Conservation (phyloP, 1,284 basidiomycete species). For the Takashimella tepidaria region DNA sequence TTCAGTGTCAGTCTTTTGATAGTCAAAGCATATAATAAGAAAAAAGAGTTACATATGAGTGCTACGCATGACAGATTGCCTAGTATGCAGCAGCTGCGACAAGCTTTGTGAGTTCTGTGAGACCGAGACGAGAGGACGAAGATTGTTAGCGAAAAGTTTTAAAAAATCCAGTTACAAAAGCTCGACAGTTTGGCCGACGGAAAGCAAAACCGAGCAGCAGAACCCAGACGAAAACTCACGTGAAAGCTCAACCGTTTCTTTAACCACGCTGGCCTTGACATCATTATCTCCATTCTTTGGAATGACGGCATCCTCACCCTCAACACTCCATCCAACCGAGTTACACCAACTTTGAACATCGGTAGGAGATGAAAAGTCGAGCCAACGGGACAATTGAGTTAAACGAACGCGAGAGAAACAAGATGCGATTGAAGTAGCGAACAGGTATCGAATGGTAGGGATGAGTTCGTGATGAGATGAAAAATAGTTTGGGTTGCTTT, state of each 20-base stretch:
- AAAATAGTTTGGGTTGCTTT: constrained; percentile 33
- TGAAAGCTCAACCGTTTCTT: constrained; percentile 80
- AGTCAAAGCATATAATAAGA: not conserved
- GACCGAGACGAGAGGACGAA: no score
- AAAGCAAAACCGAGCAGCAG: not conserved
- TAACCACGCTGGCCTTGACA: constrained; percentile 87
- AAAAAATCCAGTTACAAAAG: no score
- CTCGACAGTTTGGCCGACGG: no score
- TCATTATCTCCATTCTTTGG: constrained; percentile 91
- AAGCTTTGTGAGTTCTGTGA: constrained; percentile 77
- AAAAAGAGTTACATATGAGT: not conserved
- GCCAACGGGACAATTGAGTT: constrained; percentile 38
- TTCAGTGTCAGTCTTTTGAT: no score
- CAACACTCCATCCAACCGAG: constrained; percentile 67
- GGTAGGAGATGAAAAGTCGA: constrained; percentile 48
- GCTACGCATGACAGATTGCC: constrained; percentile 2
- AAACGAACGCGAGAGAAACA: constrained; percentile 30
- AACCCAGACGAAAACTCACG: constrained; percentile 56
- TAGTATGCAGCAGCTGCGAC: constrained; percentile 54
- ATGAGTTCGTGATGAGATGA: constrained; percentile 37
- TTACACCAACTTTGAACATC: constrained; percentile 62
- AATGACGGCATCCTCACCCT: constrained; percentile 62
- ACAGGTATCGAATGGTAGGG: constrained; percentile 30
- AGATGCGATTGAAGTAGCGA: constrained; percentile 42
- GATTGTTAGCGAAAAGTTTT: constrained; percentile 3